Base-by-base conservation (phyloP, 2,329 filamentous ascomycete genomes). In the Beauveria asiatica region DNA sequence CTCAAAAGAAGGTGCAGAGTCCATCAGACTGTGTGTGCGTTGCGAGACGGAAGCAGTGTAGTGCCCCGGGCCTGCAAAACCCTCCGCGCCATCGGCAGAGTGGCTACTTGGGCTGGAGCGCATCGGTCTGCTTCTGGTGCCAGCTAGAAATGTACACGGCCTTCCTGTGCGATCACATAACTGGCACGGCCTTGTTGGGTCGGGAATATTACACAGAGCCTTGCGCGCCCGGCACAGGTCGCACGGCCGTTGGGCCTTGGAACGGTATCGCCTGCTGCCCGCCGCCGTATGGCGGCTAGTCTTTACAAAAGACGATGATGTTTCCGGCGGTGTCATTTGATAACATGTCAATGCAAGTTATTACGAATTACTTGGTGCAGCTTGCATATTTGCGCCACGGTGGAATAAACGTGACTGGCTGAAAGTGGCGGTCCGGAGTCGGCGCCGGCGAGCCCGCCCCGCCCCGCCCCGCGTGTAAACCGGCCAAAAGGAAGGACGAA, bases 181-280 rank as follows among this genome's bases (percentile, higher is more conserved):
- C 48, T 68, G 67, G 33, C 67, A 68, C 19, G 67, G 67, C 41
- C 59, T 54, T n/a, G 61, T 55, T 0, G 67, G 67, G 37, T 68
- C 67, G 6, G 67, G 67, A 3, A 68, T 68, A 9, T 68, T 68
- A 59, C 67, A 68, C 3, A 68, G 63, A 1, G 64, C 67, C 41
- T 68, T 68, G 23, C 67, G 67, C 2, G 65, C 54, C 10, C 64
- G 65, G 33, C 65, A 67, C 11, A 66, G 53, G 52, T 66, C 65
- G 48, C 65, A 66, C 27, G 65, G 65, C 19, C 65, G 52, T 51
- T 67, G 65, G 0, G 65, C 62, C 41, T 67, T 66, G 33, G 64
- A 67, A 8, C 65, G 65, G 46, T 67, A 67, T 16, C 64, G 50
- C 42, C 62, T 51, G 2, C 59, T 60, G 49, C 57, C 57, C 0